Conservation (phyloP, 2,329 filamentous ascomycete genomes). For the Exophiala spinifera region DNA sequence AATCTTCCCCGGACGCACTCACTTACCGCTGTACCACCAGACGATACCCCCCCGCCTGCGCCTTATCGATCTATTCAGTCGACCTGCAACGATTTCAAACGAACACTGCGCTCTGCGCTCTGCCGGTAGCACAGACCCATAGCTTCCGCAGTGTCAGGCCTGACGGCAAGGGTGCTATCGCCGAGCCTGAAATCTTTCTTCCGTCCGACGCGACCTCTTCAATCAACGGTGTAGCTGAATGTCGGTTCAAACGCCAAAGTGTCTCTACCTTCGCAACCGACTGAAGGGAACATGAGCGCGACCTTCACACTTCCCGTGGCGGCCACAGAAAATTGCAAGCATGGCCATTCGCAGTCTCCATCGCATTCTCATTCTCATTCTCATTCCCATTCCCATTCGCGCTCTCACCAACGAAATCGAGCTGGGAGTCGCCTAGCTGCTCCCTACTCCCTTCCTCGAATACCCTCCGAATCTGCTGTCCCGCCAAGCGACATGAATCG, state of each 20-base stretch:
- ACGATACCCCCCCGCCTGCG: background rate
- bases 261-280: constrained; percentile 24
- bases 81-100: background rate
- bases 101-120: background rate
- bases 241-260: constrained; percentile 24
- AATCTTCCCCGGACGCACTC: constrained; percentile 4
- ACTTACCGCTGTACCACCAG: too few species aligned
- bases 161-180: background rate
- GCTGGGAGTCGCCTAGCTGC: constrained; percentile 25
- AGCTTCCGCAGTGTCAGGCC: background rate
- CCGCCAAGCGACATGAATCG: constrained; percentile 12
- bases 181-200: too few species aligned
- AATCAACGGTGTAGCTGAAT: constrained; percentile 19
- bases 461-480: constrained; percentile 27
- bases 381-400: constrained; percentile 35
- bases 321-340: constrained; percentile 31
- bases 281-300: constrained; percentile 28
- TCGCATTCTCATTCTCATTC: constrained; percentile 36
- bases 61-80: background rate
- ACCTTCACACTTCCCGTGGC: constrained; percentile 31
- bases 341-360: constrained; percentile 35
- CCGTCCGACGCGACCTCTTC: background rate
- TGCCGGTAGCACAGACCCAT: background rate
- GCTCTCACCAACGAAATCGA: constrained; percentile 24
- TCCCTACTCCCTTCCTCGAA: constrained; percentile 25